Evolutionary conservation across 371 early-diverging fungal species (phyloP), one percentile per base, ranked within the genome.

Genomic region (Apophysomyces elegans): DNA sequence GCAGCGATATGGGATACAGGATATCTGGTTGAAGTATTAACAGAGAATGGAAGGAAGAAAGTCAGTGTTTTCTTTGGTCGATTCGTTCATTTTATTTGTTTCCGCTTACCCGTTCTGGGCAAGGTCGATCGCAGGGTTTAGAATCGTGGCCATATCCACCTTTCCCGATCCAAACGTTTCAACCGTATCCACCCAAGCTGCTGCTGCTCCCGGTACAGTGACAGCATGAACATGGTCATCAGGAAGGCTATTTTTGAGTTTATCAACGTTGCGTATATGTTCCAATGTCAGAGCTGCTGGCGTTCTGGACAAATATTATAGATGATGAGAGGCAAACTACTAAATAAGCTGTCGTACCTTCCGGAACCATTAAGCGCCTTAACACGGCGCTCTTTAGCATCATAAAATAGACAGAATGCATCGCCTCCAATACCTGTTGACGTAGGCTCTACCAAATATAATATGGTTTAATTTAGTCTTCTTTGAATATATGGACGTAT

Each of bases 391-490:
- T 75, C 70, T 58, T 84, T 89, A 38, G 88, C 87, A 65, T 88
- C 83, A 73, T 90, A 93, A 68, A 88, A 92, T 13, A 97, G 80
- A 65, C 93, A 88, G 74, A 97, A 97, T 45, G 88, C 90, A 71
- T 96, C 97, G 44, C 97, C 97, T 46, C 97, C 97, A 63, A 96
- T 88, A 9, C 97, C 97, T 14, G 95, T 94, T 0, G 92, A 91
- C 41, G 87, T 82, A 7, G 96, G 94, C 75, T 96, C 93, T 85
- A 41, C 4, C 14, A 37, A 32, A 18, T 26, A 26, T 26, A 26
- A 26, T 26, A 26, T 0, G 21, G 21, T 7, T 6, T 26, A 35
- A 11, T 62, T 14, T 36, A 5, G 9, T 36, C 37, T 9, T 21
- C 16, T 59, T 45, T 32, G 14, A 14, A 7, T 6, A 0, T 37